Base-by-base conservation (phyloP, 2,329 filamentous ascomycete genomes). In the Verticillium nubilum region DNA sequence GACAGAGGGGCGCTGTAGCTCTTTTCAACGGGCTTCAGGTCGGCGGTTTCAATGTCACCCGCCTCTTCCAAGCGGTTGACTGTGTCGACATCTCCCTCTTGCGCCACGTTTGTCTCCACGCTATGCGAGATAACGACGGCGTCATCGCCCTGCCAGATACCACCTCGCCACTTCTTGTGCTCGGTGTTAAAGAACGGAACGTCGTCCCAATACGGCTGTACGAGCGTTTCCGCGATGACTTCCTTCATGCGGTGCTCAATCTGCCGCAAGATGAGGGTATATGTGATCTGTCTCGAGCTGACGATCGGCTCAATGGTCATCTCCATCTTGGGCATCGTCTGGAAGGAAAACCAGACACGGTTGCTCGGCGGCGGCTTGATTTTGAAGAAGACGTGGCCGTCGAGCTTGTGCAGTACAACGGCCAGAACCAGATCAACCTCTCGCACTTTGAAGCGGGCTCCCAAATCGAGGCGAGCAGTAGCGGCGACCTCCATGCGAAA, bases 311-410 rank as follows among this genome's bases (percentile, higher is more conserved):
- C 92, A 52, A 98, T 91, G n/a, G 86, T 86, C 81, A 97, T 87
- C 62, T 96, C 92, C 78, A 99, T 89, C 69, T 94, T 93, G 19
- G 95, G 95, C 81, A 92, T 91, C n/a, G 86, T 86, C 70, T 96
- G 91, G 70, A 99, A 99, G 1, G 92, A 89, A 65, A 98, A 86
- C 95, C 95, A 99, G n/a, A 97, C 73, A 47, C 95, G 86, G 72
- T 99, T 99, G 73, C 92, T 97, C 0, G 95, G 95, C 17, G 94
- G 92, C 6, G 95, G 91, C 73, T 99, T 99, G 73, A 98, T 87
- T 68, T 92, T 90, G 68, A 97, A 81, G 29, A 97, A 76, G 53
- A 91, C 75, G 67, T 96, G 94, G 0, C 95, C 95, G 67, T 96
- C 91, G 1, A 98, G 78, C 66, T 88, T 90, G 70, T 91, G 93